Evolutionary conservation across 139 green algal genomes (phyloP).

Genomic region (Pseudopediastrum boryanum): DNA sequence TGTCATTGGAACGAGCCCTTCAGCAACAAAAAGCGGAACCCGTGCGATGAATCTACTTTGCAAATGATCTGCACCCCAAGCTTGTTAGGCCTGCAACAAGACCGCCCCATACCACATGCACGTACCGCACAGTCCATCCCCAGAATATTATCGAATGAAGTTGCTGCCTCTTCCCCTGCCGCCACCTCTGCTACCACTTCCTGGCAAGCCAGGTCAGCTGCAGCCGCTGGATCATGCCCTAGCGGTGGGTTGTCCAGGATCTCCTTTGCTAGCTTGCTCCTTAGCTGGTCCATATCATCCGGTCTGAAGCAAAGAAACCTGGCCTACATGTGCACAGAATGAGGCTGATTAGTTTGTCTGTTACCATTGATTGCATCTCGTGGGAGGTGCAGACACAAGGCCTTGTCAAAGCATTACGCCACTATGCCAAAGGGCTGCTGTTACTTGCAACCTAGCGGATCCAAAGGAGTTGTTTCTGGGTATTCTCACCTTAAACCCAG

Average conservation of each 20-base stretch:
- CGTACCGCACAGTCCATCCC: constrained; percentile 29
- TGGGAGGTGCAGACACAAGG: too few species aligned
- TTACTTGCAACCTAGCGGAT: not conserved
- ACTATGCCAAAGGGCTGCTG: not conserved
- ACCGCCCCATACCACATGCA: too few species aligned
- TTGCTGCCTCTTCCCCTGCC: constrained; percentile 3
- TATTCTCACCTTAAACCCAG: constrained; percentile 55
- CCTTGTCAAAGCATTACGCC: too few species aligned
- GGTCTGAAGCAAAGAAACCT: constrained; percentile 24
- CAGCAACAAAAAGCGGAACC: too few species aligned
- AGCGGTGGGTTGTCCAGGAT: constrained; percentile 55
- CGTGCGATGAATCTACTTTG: too few species aligned
- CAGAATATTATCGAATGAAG: constrained; percentile 58
- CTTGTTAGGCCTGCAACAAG: too few species aligned
- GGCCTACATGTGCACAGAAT: not conserved
- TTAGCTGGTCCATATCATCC: constrained; percentile 32
- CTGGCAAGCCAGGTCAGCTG: constrained; percentile 46
- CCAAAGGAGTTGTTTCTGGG: too few species aligned
- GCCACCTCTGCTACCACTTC: constrained; percentile 50
- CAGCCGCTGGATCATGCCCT: constrained; percentile 64
- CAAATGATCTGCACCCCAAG: too few species aligned
- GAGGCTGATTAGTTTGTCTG: too few species aligned
- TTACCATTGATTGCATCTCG: too few species aligned
- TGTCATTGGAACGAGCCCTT: too few species aligned
- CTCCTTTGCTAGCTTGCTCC: constrained; percentile 32